These are phyloP conservation scores for Scheffersomyces ergatensis DNA, from an alignment of 805 yeast genomes.

Conservation along the genomic window DNA sequence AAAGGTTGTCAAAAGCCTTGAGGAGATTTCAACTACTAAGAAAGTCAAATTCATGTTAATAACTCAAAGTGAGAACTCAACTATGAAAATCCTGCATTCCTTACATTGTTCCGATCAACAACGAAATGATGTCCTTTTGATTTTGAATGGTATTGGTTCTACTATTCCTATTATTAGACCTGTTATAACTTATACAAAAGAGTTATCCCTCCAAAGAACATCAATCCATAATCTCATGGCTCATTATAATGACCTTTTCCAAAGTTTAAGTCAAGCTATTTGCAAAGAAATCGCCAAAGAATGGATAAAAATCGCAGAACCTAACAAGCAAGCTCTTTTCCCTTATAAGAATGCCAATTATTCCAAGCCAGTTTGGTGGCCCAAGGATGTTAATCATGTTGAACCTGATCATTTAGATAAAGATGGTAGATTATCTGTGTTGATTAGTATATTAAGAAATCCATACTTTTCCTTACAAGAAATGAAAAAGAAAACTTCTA, in stretches of 20 bases:
- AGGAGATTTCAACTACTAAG: background rate
- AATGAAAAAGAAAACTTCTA: constrained; percentile 10
- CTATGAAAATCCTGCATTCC: constrained; percentile 1
- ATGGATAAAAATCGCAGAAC: constrained; percentile 68
- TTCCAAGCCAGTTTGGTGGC: constrained; percentile 74
- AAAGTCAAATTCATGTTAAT: constrained; percentile 1
- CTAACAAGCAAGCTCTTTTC: constrained; percentile 57
- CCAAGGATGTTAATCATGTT: constrained; percentile 50
- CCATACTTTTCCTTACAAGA: constrained; percentile 10
- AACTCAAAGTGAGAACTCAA: constrained; percentile 3
- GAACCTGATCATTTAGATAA: constrained; percentile 76
- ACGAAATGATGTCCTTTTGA: background rate
- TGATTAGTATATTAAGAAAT: constrained; percentile 38
- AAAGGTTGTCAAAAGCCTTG: background rate
- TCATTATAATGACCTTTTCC: constrained; percentile 16
- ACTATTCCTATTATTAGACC: constrained; percentile 5
- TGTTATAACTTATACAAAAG: background rate
- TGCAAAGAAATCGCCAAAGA: constrained; percentile 65
- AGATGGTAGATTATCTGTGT: constrained; percentile 49
- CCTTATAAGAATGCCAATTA: constrained; percentile 57
- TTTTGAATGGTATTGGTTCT: constrained; percentile 1
- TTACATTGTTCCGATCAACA: constrained; percentile 2
- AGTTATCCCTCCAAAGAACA: background rate
- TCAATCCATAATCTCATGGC: constrained; percentile 4
- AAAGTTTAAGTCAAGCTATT: constrained; percentile 17